Conservation (phyloP, 2,329 filamentous ascomycete genomes). For the Fusarium nanum region DNA sequence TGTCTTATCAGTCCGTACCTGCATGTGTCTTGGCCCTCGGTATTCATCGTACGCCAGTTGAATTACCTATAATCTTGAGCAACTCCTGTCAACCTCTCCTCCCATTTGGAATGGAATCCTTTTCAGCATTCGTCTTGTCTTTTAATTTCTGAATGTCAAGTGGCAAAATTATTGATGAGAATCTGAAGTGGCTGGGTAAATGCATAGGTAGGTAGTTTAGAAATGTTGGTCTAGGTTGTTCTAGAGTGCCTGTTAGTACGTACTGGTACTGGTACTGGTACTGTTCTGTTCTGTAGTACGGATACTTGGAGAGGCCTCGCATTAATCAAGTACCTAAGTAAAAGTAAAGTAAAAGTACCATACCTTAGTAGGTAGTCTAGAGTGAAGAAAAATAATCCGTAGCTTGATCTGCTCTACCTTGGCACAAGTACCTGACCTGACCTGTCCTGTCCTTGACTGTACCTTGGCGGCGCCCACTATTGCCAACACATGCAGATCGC, state of each 20-base stretch:
- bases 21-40: not conserved
- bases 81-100: not conserved
- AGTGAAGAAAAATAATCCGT: not conserved
- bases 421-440: not conserved
- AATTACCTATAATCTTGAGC: not conserved
- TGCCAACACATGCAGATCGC: conserved; percentile 31
- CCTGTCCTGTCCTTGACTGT: not conserved
- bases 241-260: not conserved
- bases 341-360: no score
- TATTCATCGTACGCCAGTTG: not conserved
- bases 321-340: not conserved
- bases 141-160: not conserved
- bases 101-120: not conserved
- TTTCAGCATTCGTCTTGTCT: not conserved
- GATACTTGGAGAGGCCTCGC: conserved; percentile 12
- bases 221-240: not conserved
- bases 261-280: not conserved
- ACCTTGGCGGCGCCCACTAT: conserved; percentile 39
- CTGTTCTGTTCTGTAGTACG: not conserved
- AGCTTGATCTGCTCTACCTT: not conserved
- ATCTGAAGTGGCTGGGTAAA: not conserved
- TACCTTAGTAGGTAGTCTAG: not conserved
- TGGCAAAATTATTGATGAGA: not conserved
- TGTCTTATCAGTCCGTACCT: not conserved
- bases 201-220: not conserved